Evolutionary conservation across 306 rosid genomes (phyloP), one percentile per base, ranked within the genome.

Genomic region (Crotalaria pallida): DNA sequence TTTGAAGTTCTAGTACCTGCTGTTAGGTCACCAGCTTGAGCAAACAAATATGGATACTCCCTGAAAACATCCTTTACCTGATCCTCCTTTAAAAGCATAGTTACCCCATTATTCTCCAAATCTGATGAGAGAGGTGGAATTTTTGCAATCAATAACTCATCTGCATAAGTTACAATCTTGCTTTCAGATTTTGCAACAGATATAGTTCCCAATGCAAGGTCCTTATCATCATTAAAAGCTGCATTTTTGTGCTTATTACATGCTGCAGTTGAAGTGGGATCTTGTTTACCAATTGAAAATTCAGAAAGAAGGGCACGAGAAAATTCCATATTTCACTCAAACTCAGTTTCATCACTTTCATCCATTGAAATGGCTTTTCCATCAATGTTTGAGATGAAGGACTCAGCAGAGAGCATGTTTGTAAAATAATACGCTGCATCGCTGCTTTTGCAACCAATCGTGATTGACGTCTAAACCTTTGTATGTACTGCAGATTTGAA

Each of bases 331-430:
- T 88, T 95, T 71, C 86, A 83, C 80, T 87, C 96, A 69, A 79
- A 95, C 82, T 95, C 99, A 1, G 73, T 71, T 79, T 89, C 97
- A 36, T 95, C 99, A 1, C 71, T 71, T 79, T 89, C 97, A 36
- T 95, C 97, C 92, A 91, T 84, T 31, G 99, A 95, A 73, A 95
- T 71, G 86, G 99, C 79, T 49, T 86, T 89, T 58, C 96, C 99
- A 67, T 95, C 97, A 22, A 95, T 91, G 81, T 83, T 86, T 75
- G 91, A 86, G 80, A 91, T 87, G 68, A 95, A 95, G 48, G 99
- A 80, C 81, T 89, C 99, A 1, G 89, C 97, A 43, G 99, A 95
- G 61, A 86, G 96, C 84, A 95, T 86, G 78, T 95, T 91, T 61
- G 99, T 95, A 71, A 91, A 95, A 85, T 81, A 95, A 77, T 95